Conservation (phyloP, 352 stramenopile species). For the Blastocystis sp. region DNA sequence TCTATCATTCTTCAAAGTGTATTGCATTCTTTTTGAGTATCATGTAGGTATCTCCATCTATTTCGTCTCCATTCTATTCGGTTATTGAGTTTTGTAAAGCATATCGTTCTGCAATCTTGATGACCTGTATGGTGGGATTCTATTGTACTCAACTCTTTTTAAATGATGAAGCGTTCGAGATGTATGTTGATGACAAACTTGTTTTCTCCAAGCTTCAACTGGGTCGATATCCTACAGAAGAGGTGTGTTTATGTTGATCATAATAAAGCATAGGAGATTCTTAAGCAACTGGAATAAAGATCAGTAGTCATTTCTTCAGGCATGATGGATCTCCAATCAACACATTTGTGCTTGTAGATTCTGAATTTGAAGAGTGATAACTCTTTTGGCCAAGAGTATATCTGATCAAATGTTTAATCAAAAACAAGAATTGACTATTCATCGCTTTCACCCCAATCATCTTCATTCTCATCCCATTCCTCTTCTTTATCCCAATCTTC, state of each 20-base stretch:
- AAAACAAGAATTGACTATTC: neutral
- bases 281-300: neutral
- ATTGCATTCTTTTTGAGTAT: neutral
- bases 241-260: neutral
- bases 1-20: neutral
- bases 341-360: neutral
- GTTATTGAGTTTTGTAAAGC: neutral
- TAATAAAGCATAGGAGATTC: conserved; percentile 28
- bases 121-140: neutral
- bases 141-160: neutral
- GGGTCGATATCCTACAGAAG: conserved; percentile 6
- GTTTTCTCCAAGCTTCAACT: neutral
- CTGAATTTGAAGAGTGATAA: neutral
- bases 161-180: neutral
- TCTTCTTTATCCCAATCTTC: neutral
- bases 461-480: neutral
- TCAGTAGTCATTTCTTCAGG: neutral
- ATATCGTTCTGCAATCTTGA: neutral
- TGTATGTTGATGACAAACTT: conserved; percentile 39
- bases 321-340: conserved; percentile 20
- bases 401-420: too few species aligned
- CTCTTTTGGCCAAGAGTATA: neutral
- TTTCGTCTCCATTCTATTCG: neutral
- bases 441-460: neutral
- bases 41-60: neutral